These are phyloP conservation scores for Aspergillus arachidicola DNA, from an alignment of 2,329 filamentous ascomycete species.

Conservation along the genomic window DNA sequence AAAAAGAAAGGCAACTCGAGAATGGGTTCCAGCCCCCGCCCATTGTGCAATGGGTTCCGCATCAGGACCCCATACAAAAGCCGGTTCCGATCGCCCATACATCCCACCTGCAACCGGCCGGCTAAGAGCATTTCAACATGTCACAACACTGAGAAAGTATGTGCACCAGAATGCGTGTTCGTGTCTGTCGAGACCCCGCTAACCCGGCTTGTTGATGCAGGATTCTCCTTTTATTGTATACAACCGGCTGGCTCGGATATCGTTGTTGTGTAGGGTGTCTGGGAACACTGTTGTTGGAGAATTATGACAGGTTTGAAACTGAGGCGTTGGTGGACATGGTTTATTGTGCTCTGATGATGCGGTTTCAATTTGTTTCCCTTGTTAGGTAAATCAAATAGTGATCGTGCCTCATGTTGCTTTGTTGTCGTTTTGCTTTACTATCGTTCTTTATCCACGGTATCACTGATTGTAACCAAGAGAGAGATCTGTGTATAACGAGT, in stretches of 20 bases:
- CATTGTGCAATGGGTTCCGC: background rate
- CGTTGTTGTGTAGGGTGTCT: background rate
- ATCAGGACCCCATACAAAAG: background rate
- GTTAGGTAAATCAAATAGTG: too few species aligned
- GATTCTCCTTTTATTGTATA: background rate
- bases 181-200: background rate
- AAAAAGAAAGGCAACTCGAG: background rate
- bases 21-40: background rate
- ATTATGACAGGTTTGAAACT: background rate
- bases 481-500: too few species aligned
- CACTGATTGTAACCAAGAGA: too few species aligned
- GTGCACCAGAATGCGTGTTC: background rate
- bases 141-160: background rate
- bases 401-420: too few species aligned
- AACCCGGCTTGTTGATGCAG: background rate
- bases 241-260: background rate
- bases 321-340: background rate
- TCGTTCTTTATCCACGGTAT: too few species aligned
- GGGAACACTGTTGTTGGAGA: background rate
- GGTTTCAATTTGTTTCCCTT: too few species aligned
- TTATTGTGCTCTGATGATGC: background rate
- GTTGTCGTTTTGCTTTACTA: too few species aligned
- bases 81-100: background rate
- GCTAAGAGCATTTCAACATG: background rate
- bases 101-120: background rate